A percentile compares a stretch with the other conserved stretches of the same genome.
Conservation (phyloP, 768 basidiomycete species). For the Candolleomyces eurysporus region DNA sequence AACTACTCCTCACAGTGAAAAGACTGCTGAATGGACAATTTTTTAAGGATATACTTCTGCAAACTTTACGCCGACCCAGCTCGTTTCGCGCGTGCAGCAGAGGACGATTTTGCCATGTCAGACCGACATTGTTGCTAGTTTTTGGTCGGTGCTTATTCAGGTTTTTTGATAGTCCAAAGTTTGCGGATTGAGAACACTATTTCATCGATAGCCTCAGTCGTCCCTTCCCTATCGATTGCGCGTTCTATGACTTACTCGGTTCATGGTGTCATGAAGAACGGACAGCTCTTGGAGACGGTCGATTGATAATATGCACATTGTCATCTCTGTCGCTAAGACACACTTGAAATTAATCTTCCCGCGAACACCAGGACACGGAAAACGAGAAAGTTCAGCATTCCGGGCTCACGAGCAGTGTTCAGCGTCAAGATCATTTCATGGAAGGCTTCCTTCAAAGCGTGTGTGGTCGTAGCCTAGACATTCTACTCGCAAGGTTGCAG, state of each 20-base stretch:
- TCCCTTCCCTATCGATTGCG: slow-evolving; percentile 1
- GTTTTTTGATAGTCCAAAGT: slow-evolving; percentile 55
- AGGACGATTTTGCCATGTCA: too few relatives aligned
- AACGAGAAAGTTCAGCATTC: slow-evolving; percentile 60
- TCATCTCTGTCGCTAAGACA: slow-evolving; percentile 25
- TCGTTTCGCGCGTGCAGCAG: too few relatives aligned
- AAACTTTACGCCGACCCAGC: too few relatives aligned
- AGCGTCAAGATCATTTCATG: slow-evolving; percentile 80
- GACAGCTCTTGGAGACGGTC: slow-evolving; percentile 86
- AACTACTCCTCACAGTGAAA: too few relatives aligned
- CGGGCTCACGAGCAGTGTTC: slow-evolving; percentile 82
- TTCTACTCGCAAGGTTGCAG: neutral
- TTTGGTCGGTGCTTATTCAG: too few relatives aligned
- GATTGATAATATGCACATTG: slow-evolving; percentile 89
- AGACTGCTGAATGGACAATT: neutral
- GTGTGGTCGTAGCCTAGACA: slow-evolving; percentile 71
- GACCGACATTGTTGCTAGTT: too few relatives aligned
- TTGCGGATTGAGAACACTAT: slow-evolving; percentile 91
- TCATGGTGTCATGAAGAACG: slow-evolving; percentile 63
- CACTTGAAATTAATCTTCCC: neutral
- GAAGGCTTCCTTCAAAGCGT: slow-evolving; percentile 77
- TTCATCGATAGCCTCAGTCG: slow-evolving; percentile 71
- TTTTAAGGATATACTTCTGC: slow-evolving; percentile 21
- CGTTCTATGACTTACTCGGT: neutral
- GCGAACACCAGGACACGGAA: neutral